Conservation (phyloP, 1,139 yeast species). For the Sugiyamaella japonica region DNA sequence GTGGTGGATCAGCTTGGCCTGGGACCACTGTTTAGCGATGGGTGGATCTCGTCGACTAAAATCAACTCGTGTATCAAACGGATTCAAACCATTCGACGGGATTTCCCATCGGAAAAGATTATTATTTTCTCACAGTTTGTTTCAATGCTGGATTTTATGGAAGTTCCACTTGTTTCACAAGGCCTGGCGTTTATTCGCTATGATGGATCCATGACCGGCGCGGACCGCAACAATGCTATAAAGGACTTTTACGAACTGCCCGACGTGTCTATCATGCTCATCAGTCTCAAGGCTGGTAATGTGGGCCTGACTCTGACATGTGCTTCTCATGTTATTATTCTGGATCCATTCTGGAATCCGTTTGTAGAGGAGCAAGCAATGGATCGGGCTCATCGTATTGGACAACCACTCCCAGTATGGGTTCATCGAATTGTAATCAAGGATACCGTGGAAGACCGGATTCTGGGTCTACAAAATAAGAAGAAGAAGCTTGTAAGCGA, state of each 20-base stretch:
- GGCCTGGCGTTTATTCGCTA: constrained; percentile 60
- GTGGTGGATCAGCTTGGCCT: constrained; percentile 33
- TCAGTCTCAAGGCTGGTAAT: constrained; percentile 88
- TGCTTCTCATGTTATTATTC: constrained; percentile 84
- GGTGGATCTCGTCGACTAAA: constrained; percentile 46
- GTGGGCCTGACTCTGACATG: constrained; percentile 90
- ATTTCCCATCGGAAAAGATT: constrained; percentile 58
- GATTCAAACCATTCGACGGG: constrained; percentile 45
- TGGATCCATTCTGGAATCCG: constrained; percentile 98
- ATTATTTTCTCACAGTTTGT: constrained; percentile 88
- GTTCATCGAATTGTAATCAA: constrained; percentile 69
- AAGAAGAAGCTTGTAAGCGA: constrained; percentile 75
- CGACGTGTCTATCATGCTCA: constrained; percentile 55
- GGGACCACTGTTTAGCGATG: constrained; percentile 33
- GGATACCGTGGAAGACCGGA: constrained; percentile 82
- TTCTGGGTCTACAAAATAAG: constrained; percentile 68
- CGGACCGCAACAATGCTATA: constrained; percentile 61
- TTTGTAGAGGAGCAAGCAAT: constrained; percentile 95
- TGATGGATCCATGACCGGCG: constrained; percentile 78
- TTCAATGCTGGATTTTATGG: constrained; percentile 68
- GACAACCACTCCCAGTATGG: constrained; percentile 73
- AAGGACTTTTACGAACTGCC: constrained; percentile 61
- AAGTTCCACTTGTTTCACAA: constrained; percentile 52
- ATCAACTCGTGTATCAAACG: constrained; percentile 52
- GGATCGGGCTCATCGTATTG: constrained; percentile 92